phyloP scores from a whole-genome alignment of 176 grass and related monocot genomes.

The Eremochloa ophiuroides region DNA sequence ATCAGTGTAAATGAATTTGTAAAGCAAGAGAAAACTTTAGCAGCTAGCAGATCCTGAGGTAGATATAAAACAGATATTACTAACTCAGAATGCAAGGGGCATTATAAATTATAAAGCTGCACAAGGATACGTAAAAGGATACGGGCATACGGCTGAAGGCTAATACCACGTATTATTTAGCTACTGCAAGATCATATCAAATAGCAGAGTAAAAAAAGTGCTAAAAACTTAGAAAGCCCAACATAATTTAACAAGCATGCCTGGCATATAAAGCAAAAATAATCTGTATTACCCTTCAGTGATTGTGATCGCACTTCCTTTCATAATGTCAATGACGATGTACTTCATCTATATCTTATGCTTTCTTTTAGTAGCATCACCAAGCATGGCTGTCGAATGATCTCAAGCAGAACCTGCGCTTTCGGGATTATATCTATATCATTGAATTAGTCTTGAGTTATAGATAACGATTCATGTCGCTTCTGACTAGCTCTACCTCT shows the following conservation, averaged over 20 bases:
- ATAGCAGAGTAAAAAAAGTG: constrained; percentile 40
- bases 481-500: constrained; percentile 34
- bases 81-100: constrained; percentile 8
- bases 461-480: constrained; percentile 41
- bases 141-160: constrained; percentile 80
- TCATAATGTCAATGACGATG: constrained; percentile 9
- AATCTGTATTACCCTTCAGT: constrained; percentile 28
- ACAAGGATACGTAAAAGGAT: constrained; percentile 99
- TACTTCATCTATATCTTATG: constrained; percentile 27
- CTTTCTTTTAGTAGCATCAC: constrained; percentile 20
- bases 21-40: not conserved
- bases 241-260: constrained; percentile 30
- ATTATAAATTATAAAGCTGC: constrained; percentile 22
- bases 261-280: constrained; percentile 38
- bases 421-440: constrained; percentile 73
- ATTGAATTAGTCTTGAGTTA: constrained; percentile 54
- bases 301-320: constrained; percentile 35
- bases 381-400: constrained; percentile 11
- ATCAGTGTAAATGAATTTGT: constrained; percentile 6
- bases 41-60: not conserved
- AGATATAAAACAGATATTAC: constrained; percentile 5
- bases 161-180: constrained; percentile 40
- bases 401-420: constrained; percentile 44
- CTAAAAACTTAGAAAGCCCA: constrained; percentile 1
- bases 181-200: constrained; percentile 61